Conservation (phyloP, 2,329 filamentous ascomycete species). For the Apiospora saccharicola region DNA sequence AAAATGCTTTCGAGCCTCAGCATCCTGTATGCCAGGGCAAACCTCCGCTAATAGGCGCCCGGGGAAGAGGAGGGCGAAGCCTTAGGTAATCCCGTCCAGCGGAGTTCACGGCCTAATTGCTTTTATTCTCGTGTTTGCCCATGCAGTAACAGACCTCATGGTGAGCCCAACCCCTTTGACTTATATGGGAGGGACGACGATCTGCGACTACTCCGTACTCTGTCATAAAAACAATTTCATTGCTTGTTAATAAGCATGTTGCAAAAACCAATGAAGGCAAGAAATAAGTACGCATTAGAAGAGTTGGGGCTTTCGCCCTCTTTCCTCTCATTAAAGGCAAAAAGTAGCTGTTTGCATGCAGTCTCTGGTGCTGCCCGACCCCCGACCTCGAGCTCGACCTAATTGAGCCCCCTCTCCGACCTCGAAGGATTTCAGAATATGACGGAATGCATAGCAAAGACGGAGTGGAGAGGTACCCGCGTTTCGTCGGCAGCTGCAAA, state of each 20-base stretch:
- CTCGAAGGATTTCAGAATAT: neutral
- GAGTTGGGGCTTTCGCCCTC: neutral
- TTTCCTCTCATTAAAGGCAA: conserved; percentile 12
- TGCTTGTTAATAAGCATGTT: neutral
- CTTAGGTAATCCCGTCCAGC: conserved; percentile 15
- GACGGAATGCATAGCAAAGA: neutral
- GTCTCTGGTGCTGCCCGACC: conserved; percentile 5
- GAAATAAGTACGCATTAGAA: neutral
- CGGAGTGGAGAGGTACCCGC: neutral
- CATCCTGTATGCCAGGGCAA: conserved; percentile 13
- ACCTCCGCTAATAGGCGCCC: conserved; percentile 4
- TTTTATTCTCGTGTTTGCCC: conserved; percentile 8
- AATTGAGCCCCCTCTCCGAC: conserved; percentile 1
- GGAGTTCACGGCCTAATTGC: conserved; percentile 13
- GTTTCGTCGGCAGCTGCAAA: conserved; percentile 2
- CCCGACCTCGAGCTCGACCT: conserved; percentile 16
- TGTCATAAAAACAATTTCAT: neutral
- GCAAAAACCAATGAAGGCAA: neutral
- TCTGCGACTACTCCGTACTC: neutral
- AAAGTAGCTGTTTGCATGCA: conserved; percentile 8
- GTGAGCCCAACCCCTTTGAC: conserved; percentile 16
- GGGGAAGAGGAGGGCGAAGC: neutral
- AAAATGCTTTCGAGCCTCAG: conserved; percentile 7
- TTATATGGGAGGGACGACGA: conserved; percentile 7
- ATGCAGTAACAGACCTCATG: neutral